These are phyloP conservation scores for Didymella exigua DNA, from an alignment of 2,329 filamentous ascomycete species.

Conservation along the genomic window DNA sequence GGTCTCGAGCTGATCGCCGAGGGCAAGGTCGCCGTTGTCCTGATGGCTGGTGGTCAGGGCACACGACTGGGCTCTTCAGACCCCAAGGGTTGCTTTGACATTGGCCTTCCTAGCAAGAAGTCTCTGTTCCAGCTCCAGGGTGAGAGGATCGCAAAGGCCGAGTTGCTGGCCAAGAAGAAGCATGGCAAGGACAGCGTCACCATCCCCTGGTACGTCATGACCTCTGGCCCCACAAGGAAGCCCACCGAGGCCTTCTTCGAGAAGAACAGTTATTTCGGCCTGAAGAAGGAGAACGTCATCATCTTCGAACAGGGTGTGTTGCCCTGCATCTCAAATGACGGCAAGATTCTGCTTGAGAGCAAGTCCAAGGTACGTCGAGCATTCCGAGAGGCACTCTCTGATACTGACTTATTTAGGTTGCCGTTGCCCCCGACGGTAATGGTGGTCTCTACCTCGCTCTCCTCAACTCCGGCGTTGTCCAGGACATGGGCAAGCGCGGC, in stretches of 20 bases:
- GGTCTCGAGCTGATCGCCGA: slow-evolving; percentile 69
- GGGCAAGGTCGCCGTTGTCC: slow-evolving; percentile 80
- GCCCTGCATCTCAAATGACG: slow-evolving; percentile 95
- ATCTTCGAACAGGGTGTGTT: slow-evolving; percentile 98
- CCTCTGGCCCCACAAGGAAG: slow-evolving; percentile 87
- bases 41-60: slow-evolving; percentile 97
- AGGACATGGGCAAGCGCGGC: slow-evolving; percentile 86
- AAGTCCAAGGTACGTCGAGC: slow-evolving; percentile 70
- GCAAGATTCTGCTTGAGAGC: slow-evolving; percentile 92
- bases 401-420: slow-evolving; percentile 60
- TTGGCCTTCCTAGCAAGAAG: slow-evolving; percentile 90
- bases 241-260: slow-evolving; percentile 95
- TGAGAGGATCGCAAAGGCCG: slow-evolving; percentile 86
- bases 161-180: slow-evolving; percentile 77
- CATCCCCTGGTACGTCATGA: slow-evolving; percentile 99
- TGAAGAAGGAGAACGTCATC: slow-evolving; percentile 81
- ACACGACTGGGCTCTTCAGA: slow-evolving; percentile 92
- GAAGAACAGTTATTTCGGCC: slow-evolving; percentile 87
- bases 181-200: slow-evolving; percentile 62
- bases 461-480: slow-evolving; percentile 76
- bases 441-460: slow-evolving; percentile 95
- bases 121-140: slow-evolving; percentile 97
- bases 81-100: slow-evolving; percentile 97
- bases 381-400: not conserved
- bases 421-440: slow-evolving; percentile 95